A percentile compares a stretch with the other conserved stretches of the same genome.
Evolutionary conservation across 495 filamentous ascomycete genomes (phyloP).

Genomic region (Neurospora sp.): DNA sequence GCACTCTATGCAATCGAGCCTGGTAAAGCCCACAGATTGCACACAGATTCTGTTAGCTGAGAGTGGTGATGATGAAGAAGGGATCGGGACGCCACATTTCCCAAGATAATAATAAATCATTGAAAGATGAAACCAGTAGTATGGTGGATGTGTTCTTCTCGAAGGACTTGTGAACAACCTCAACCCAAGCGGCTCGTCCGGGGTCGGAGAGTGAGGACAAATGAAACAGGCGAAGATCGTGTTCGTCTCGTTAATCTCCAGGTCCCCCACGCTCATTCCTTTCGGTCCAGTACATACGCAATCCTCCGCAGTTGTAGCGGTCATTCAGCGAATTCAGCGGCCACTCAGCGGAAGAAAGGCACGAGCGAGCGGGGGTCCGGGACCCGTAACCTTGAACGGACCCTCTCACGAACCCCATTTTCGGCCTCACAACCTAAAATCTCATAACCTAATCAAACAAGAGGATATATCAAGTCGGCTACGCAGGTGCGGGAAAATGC

Average conservation of each 20-base stretch:
- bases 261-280: neutral
- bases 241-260: neutral
- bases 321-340: neutral
- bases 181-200: neutral
- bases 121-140: neutral
- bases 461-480: neutral
- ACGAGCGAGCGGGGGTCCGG: neutral
- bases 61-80: neutral
- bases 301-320: neutral
- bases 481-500: neutral
- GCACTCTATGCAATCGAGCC: too few species aligned
- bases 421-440: neutral
- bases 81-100: neutral
- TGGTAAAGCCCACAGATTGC: too few species aligned
- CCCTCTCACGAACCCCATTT: neutral
- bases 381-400: neutral
- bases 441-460: neutral
- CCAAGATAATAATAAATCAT: neutral
- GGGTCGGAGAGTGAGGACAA: neutral
- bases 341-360: neutral
- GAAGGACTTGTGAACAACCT: neutral
- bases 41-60: too few species aligned
- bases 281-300: neutral
- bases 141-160: neutral
- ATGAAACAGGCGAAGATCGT: neutral